A percentile compares a stretch with the other conserved stretches of the same genome.
These are phyloP conservation scores for Acer campestre DNA, from an alignment of 345 rosid genomes.

Conservation along the genomic window DNA sequence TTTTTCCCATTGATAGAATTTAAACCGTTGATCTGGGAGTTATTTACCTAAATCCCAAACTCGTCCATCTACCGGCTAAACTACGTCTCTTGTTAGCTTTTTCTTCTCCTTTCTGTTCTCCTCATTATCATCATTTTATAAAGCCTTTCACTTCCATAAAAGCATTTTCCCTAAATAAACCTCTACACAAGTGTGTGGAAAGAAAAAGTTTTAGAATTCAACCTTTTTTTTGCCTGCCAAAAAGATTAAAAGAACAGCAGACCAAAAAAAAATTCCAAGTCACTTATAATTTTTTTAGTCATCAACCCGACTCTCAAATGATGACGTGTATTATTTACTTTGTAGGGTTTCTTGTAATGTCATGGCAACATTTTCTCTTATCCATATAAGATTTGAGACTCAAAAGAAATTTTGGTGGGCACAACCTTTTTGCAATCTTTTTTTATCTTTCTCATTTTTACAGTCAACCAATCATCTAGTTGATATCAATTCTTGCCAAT, in stretches of 20 bases:
- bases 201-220: background rate
- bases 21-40: no score
- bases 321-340: constrained; percentile 1
- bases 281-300: background rate
- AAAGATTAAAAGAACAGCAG: background rate
- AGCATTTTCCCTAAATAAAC: background rate
- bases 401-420: constrained; percentile 18
- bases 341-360: constrained; percentile 10
- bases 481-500: constrained; percentile 1
- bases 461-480: constrained; percentile 14
- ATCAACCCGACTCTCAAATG: background rate
- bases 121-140: background rate
- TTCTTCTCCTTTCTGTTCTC: background rate
- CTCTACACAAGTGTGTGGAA: background rate
- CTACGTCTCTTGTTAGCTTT: no score
- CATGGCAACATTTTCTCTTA: constrained; percentile 12
- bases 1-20: no score
- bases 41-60: no score
- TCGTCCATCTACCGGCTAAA: no score
- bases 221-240: background rate
- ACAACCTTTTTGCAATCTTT: background rate
- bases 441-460: constrained; percentile 14
- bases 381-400: constrained; percentile 22
- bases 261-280: background rate
- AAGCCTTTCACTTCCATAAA: background rate